These are phyloP conservation scores for Carex parvula DNA, from an alignment of 176 grass and related monocot species.

Conservation along the genomic window DNA sequence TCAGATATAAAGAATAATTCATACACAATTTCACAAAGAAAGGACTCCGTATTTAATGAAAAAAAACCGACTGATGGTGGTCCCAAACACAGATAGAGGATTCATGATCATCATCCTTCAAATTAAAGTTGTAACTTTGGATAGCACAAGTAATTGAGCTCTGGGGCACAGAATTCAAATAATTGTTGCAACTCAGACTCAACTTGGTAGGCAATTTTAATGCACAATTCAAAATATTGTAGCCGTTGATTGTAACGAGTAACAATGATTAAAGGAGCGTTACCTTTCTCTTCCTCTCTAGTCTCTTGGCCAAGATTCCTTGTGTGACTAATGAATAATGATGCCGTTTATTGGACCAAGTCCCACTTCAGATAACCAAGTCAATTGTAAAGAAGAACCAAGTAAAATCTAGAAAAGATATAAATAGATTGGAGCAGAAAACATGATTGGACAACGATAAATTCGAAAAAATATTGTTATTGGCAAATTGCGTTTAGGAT, in stretches of 20 bases:
- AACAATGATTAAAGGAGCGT: constrained; percentile 28
- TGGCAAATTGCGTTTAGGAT: too few species aligned
- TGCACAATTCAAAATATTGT: constrained; percentile 18
- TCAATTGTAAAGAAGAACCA: too few species aligned
- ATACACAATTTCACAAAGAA: background rate
- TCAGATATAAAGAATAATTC: background rate
- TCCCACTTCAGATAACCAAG: background rate
- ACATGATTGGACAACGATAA: too few species aligned
- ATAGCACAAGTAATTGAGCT: constrained; percentile 11
- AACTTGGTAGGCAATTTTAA: constrained; percentile 9
- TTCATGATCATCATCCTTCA: background rate
- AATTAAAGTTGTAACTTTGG: constrained; percentile 22
- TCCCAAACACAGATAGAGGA: background rate
- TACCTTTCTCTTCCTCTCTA: background rate
- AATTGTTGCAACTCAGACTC: background rate
- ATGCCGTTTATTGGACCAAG: background rate
- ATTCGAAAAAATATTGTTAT: too few species aligned
- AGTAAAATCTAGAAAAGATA: background rate
- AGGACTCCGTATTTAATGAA: background rate
- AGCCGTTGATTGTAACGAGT: constrained; percentile 24
- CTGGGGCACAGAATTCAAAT: background rate
- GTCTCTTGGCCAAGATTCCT: constrained; percentile 3
- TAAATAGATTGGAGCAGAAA: background rate
- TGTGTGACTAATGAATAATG: background rate
- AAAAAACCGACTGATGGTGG: background rate